These are phyloP conservation scores for Pestalotiopsis sp. DNA, from an alignment of 2,329 filamentous ascomycete genomes.

Conservation along the genomic window DNA sequence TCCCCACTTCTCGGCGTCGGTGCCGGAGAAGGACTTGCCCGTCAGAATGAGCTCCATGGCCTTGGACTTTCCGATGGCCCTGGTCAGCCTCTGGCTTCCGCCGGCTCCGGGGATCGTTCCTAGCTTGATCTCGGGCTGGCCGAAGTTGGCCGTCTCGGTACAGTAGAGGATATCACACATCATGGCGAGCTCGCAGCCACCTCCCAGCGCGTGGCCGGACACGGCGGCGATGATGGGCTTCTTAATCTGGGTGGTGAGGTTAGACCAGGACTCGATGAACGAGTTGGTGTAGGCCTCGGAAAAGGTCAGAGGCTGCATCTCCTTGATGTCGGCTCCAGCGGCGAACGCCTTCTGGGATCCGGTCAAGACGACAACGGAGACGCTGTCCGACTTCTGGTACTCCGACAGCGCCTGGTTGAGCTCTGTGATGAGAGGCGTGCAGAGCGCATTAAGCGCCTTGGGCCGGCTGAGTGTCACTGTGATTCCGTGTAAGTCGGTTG, in stretches of 20 bases:
- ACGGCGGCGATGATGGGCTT: constrained; percentile 95
- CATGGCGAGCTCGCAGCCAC: constrained; percentile 94
- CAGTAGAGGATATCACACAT: constrained; percentile 98
- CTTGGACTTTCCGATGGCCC: constrained; percentile 79
- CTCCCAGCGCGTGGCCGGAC: constrained; percentile 91
- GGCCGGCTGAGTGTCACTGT: constrained; percentile 91
- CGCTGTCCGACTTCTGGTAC: constrained; percentile 70
- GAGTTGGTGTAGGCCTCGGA: constrained; percentile 82
- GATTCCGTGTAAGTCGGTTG: constrained; percentile 15
- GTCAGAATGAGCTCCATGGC: constrained; percentile 93
- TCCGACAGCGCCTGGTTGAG: constrained; percentile 77
- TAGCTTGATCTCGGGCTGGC: constrained; percentile 96
- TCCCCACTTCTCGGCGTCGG: constrained; percentile 87
- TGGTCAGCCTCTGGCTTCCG: constrained; percentile 85
- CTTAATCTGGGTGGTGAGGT: constrained; percentile 81
- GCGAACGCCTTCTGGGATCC: constrained; percentile 91
- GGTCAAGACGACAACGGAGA: constrained; percentile 81
- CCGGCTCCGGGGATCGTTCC: constrained; percentile 92
- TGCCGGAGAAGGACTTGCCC: constrained; percentile 80
- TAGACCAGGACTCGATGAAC: constrained; percentile 95
- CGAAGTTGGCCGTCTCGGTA: constrained; percentile 83
- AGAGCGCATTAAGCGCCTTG: constrained; percentile 93
- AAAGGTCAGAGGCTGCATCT: constrained; percentile 95
- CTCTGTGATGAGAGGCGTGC: constrained; percentile 86
- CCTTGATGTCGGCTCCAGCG: constrained; percentile 97